Conservation (phyloP, 495 filamentous ascomycete genomes). For the Aspergillus taichungensis region DNA sequence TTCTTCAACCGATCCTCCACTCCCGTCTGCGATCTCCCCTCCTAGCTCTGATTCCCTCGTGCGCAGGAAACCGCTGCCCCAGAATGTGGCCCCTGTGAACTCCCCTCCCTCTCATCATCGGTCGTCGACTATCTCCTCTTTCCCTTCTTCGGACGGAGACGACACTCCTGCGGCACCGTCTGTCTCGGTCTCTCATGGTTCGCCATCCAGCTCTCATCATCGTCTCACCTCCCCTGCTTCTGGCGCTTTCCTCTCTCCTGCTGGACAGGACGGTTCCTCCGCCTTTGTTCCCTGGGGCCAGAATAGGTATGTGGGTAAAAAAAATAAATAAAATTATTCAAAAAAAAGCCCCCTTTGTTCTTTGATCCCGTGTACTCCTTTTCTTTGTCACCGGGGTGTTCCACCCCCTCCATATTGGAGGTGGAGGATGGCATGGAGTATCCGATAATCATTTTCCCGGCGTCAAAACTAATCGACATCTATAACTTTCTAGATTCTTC, state of each 20-base stretch:
- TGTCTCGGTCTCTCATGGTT: conserved; percentile 5
- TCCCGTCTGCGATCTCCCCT: conserved; percentile 10
- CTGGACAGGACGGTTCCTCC: conserved; percentile 24
- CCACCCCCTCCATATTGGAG: neutral
- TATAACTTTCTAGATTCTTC: conserved; percentile 27
- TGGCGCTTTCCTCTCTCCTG: conserved; percentile 11
- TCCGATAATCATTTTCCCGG: conserved; percentile 2
- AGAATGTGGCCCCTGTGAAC: conserved; percentile 26
- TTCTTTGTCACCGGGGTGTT: neutral
- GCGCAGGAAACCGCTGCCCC: conserved; percentile 33
- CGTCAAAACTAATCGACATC: conserved; percentile 25
- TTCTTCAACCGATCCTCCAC: conserved; percentile 12
- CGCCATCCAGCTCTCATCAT: conserved; percentile 6
- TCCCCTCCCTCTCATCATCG: conserved; percentile 16
- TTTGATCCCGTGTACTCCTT: conserved; percentile 8
- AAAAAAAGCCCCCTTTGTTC: conserved; percentile 8
- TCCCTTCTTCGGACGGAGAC: conserved; percentile 21
- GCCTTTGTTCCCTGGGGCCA: conserved; percentile 29
- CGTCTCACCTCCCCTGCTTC: conserved; percentile 11
- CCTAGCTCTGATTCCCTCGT: conserved; percentile 17
- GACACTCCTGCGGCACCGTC: conserved; percentile 19
- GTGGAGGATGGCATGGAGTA: neutral
- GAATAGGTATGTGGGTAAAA: conserved; percentile 34
- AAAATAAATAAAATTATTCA: no score
- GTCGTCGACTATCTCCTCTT: conserved; percentile 15